These are phyloP conservation scores for Volvox reticuliferus DNA, from an alignment of 139 green algal species.

Conservation along the genomic window DNA sequence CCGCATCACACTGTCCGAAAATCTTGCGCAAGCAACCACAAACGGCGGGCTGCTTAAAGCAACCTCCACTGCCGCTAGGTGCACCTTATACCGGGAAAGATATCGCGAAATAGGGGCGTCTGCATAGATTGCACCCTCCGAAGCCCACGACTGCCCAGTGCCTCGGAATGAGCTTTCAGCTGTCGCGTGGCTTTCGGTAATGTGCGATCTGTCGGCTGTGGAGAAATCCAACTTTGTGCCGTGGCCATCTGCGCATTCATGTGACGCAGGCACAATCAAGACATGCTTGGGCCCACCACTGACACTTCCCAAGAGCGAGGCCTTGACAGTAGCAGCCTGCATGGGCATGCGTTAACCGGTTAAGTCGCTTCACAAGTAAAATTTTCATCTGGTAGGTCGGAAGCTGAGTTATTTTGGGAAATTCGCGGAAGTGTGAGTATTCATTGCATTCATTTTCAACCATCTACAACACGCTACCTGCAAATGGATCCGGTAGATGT, in stretches of 20 bases:
- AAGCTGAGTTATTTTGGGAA: no score
- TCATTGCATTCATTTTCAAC: no score
- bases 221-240: slow-evolving; percentile 33
- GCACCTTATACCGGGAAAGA: slow-evolving; percentile 45
- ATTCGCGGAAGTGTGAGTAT: no score
- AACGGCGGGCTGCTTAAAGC: background rate
- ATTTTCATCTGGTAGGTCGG: no score
- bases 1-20: background rate
- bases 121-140: slow-evolving; percentile 19
- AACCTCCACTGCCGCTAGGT: slow-evolving; percentile 39
- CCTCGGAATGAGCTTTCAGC: background rate
- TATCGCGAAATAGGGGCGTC: slow-evolving; percentile 56
- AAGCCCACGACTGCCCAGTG: background rate
- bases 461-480: background rate
- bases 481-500: background rate
- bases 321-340: background rate
- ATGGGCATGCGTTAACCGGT: background rate
- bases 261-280: background rate
- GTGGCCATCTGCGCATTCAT: background rate
- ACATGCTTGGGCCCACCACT: background rate
- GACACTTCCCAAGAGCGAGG: background rate
- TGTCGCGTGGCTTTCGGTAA: background rate
- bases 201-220: background rate
- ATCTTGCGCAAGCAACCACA: background rate
- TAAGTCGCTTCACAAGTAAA: no score